Evolutionary conservation across 768 basidiomycete genomes (phyloP).

Genomic region (Phylloporus sp.): DNA sequence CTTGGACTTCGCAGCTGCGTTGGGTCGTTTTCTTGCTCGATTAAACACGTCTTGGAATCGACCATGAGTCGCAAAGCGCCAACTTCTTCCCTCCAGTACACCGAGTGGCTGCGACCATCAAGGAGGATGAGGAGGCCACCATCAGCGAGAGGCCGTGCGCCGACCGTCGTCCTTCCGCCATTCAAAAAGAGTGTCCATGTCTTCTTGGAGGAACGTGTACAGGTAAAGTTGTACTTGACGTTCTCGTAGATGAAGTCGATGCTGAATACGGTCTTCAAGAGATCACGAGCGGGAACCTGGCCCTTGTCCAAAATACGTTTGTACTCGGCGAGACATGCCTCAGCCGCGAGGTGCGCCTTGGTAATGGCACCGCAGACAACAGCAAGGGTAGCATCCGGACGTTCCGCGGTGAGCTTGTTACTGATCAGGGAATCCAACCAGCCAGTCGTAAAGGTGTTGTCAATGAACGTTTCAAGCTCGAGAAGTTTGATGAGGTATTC

Average conservation of each 20-base stretch:
- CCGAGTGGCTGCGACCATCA: constrained; percentile 92
- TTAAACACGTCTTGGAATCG: constrained; percentile 95
- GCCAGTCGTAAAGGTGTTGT: constrained; percentile 97
- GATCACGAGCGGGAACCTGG: constrained; percentile 92
- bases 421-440: constrained; percentile 98
- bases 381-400: constrained; percentile 88
- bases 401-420: constrained; percentile 94
- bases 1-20: constrained; percentile 94
- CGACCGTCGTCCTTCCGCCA: constrained; percentile 89
- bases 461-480: constrained; percentile 92
- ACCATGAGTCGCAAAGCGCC: constrained; percentile 90
- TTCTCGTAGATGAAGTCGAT: constrained; percentile 98
- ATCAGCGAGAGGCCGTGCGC: constrained; percentile 88
- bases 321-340: constrained; percentile 90
- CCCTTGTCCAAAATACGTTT: constrained; percentile 96
- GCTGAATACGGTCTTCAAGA: constrained; percentile 93
- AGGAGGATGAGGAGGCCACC: constrained; percentile 90
- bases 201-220: constrained; percentile 82
- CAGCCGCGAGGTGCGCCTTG: constrained; percentile 88
- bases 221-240: constrained; percentile 91
- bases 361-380: constrained; percentile 96
- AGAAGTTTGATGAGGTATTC: constrained; percentile 98
- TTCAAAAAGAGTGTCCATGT: constrained; percentile 96
- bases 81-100: constrained; percentile 98
- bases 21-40: constrained; percentile 99